Percentiles rank a stretch among this genome's conserved stretches.
Evolutionary conservation across 2,329 filamentous ascomycete genomes (phyloP).

Genomic region (Lecanosticta acicola): DNA sequence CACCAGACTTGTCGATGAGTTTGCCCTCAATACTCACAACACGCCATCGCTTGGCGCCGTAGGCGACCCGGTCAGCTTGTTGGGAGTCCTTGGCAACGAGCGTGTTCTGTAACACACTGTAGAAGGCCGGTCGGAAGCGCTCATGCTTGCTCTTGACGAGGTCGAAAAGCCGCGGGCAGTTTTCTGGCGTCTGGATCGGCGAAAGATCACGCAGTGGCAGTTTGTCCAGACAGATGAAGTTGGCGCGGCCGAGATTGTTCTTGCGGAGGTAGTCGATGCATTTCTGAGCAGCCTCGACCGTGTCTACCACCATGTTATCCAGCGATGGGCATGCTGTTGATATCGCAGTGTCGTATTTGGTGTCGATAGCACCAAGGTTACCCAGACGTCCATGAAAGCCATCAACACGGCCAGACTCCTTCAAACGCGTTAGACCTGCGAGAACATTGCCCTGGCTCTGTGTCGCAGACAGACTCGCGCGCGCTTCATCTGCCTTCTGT

Average conservation of each 20-base stretch:
- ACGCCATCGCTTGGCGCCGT: conserved; percentile 87
- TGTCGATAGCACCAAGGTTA: conserved; percentile 87
- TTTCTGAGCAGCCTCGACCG: conserved; percentile 91
- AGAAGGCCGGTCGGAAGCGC: conserved; percentile 84
- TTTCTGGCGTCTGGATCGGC: conserved; percentile 79
- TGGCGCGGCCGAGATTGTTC: conserved; percentile 92
- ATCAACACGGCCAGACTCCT: conserved; percentile 92
- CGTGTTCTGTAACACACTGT: conserved; percentile 90
- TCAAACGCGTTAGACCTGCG: conserved; percentile 85
- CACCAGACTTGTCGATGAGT: conserved; percentile 95
- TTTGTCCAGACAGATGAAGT: conserved; percentile 93
- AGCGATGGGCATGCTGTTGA: conserved; percentile 89
- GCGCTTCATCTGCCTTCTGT: conserved; percentile 93
- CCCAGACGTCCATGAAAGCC: conserved; percentile 94
- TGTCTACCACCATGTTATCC: conserved; percentile 95
- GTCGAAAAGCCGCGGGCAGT: conserved; percentile 87
- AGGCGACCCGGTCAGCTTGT: conserved; percentile 96
- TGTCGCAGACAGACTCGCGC: conserved; percentile 79
- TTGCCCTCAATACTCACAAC: conserved; percentile 94
- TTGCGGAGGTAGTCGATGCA: conserved; percentile 97
- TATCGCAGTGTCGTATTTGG: conserved; percentile 94
- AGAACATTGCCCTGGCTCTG: conserved; percentile 84
- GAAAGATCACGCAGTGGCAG: conserved; percentile 72
- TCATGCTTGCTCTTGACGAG: conserved; percentile 84
- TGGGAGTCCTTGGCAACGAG: conserved; percentile 85